Evolutionary conservation across 805 yeast species (phyloP).

Genomic region (Candida hispaniensis): DNA sequence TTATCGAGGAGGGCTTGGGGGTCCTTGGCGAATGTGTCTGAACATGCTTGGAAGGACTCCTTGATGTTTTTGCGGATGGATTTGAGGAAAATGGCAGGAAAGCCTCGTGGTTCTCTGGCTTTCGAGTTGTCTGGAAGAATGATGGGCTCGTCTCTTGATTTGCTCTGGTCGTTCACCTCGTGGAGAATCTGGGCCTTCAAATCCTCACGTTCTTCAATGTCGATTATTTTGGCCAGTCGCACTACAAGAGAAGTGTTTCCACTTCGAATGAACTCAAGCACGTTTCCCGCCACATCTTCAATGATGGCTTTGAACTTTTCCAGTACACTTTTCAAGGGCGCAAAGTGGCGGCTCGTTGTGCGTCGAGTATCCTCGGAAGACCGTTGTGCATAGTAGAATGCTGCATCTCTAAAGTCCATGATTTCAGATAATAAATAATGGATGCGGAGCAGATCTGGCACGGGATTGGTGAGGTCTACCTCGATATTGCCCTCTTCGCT

Average conservation of each 20-base stretch:
- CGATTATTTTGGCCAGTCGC: constrained; percentile 65
- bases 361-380: constrained; percentile 56
- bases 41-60: constrained; percentile 59
- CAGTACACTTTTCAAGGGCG: constrained; percentile 39
- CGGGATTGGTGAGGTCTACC: constrained; percentile 32
- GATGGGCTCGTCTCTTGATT: constrained; percentile 2
- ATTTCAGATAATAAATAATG: constrained; percentile 63
- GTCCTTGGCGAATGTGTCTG: constrained; percentile 39
- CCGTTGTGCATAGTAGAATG: constrained; percentile 43
- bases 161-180: constrained; percentile 26
- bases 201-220: constrained; percentile 73
- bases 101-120: constrained; percentile 39
- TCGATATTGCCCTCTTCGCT: constrained; percentile 32
- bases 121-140: constrained; percentile 15
- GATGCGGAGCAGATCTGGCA: constrained; percentile 49
- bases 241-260: constrained; percentile 59
- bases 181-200: constrained; percentile 35
- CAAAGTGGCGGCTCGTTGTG: constrained; percentile 48
- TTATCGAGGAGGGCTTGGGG: constrained; percentile 53
- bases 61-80: constrained; percentile 49
- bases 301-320: constrained; percentile 51
- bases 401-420: constrained; percentile 69
- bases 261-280: constrained; percentile 63
- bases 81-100: constrained; percentile 48
- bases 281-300: constrained; percentile 50